Evolutionary conservation across 2,329 filamentous ascomycete species (phyloP).

Genomic region (Metarhizium robertsii): DNA sequence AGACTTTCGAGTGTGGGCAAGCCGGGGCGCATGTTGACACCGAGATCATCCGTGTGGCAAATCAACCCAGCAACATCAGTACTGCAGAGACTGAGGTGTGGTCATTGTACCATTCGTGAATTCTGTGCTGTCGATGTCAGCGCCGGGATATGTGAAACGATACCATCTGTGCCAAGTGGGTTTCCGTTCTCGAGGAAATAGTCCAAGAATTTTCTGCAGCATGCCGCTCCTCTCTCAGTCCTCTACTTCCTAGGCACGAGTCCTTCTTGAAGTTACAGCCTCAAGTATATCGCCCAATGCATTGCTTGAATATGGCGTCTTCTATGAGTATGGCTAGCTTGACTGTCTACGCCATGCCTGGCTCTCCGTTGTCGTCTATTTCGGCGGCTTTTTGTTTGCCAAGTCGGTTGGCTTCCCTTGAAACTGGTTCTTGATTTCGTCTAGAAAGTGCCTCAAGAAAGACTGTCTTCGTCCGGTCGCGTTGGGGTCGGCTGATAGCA

Average conservation of each 20-base stretch:
- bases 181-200: not conserved
- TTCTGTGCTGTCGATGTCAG: too few species aligned
- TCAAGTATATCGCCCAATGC: not conserved
- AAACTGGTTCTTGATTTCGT: slow-evolving; percentile 42
- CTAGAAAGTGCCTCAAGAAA: slow-evolving; percentile 38
- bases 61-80: too few species aligned
- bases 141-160: too few species aligned
- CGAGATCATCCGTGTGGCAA: too few species aligned
- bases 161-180: not conserved
- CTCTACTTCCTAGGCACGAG: not conserved
- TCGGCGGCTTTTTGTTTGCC: slow-evolving; percentile 17
- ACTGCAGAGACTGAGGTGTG: too few species aligned
- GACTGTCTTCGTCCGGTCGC: slow-evolving; percentile 11
- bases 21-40: too few species aligned
- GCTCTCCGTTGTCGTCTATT: slow-evolving; percentile 10
- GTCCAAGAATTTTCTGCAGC: not conserved
- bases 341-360: too few species aligned
- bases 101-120: not conserved
- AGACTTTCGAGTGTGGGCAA: too few species aligned
- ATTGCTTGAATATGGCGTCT: not conserved
- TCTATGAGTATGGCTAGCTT: not conserved
- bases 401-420: slow-evolving; percentile 34
- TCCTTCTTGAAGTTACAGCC: not conserved
- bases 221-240: not conserved
- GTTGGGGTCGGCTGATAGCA: slow-evolving; percentile 22